phyloP scores from a whole-genome alignment of 345 rosid species.

The Cardamine chenopodiifolia region DNA sequence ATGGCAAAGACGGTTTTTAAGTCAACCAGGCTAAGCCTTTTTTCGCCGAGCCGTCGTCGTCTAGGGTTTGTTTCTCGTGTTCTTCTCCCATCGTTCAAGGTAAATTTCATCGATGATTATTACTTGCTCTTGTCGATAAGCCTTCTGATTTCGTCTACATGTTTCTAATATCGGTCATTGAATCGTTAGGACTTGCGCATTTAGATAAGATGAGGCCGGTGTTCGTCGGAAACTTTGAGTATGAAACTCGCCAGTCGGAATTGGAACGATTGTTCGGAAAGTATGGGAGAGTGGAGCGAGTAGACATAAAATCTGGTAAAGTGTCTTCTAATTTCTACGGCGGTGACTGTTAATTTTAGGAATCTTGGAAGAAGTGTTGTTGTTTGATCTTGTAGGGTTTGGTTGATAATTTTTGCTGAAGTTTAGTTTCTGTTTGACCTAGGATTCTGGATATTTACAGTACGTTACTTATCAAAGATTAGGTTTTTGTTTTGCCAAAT shows the following conservation, averaged over 20 bases:
- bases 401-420: background rate
- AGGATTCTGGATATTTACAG: slow-evolving; percentile 3
- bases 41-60: slow-evolving; percentile 15
- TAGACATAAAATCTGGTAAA: slow-evolving; percentile 86
- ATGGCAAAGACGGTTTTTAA: background rate
- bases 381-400: background rate
- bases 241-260: slow-evolving; percentile 75
- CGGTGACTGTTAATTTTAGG: background rate
- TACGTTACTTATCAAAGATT: background rate
- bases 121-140: background rate
- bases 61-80: slow-evolving; percentile 27
- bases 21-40: background rate
- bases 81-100: slow-evolving; percentile 14
- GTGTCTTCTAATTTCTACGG: background rate
- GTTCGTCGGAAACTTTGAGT: slow-evolving; percentile 82
- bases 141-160: background rate
- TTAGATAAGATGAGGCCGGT: slow-evolving; percentile 59
- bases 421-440: background rate
- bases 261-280: slow-evolving; percentile 69
- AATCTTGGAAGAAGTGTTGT: background rate
- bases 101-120: background rate
- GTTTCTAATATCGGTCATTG: background rate
- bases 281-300: slow-evolving; percentile 74
- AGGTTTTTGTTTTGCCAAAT: background rate
- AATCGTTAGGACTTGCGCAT: slow-evolving; percentile 2